Base-by-base conservation (phyloP, 2,329 filamentous ascomycete genomes). In the Penicillium sp. region DNA sequence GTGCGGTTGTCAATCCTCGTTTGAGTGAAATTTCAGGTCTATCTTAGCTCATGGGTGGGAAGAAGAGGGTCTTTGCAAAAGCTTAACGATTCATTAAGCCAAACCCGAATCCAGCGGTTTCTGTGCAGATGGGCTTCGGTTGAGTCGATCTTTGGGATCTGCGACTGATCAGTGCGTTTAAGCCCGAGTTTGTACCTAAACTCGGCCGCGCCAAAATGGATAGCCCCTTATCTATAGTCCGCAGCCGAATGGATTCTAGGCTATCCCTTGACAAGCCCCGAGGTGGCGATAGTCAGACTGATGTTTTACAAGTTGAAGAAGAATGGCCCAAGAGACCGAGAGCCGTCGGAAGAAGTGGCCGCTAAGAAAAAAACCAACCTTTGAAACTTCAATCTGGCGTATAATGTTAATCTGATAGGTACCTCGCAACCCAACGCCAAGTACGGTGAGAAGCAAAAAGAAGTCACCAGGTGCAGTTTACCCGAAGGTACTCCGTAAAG, bases 1-100 rank as follows among this genome's bases (percentile, higher is more conserved):
- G 59, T 40, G 64, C 55, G 7, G 64, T 69, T 29, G 46, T 61
- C 46, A 54, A 53, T 36, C n/a, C 58, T 11, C 23, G 23, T 23
- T 3, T 23, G 23, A 23, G 23, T 23, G n/a, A 13, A 10, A 34
- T 34, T 13, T 14, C 13, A 13, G 10, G 32, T 13, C 32, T 34
- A 13, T 11, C 14, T 14, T 14, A 34, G 32, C 13, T 23, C 23
- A 3, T 23, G 32, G 11, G 11, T 13, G 32, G 32, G 32, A 18
- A 19, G 16, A 38, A 38, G 36, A n/a, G 23, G 18, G 27, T 41
- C 14, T 16, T 41, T 29, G 16, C 8, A 41, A 48, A 26, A 11
- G 23, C 16, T 16, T 26, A 27, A 18, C 23, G 23, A 23, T 23
- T 5, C 23, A 23, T 23, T 23, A 23, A 23, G 23, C 23, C 23